phyloP scores from a whole-genome alignment of 225 moss, liverwort and hornwort genomes.

The Pleurozium schreberi region DNA sequence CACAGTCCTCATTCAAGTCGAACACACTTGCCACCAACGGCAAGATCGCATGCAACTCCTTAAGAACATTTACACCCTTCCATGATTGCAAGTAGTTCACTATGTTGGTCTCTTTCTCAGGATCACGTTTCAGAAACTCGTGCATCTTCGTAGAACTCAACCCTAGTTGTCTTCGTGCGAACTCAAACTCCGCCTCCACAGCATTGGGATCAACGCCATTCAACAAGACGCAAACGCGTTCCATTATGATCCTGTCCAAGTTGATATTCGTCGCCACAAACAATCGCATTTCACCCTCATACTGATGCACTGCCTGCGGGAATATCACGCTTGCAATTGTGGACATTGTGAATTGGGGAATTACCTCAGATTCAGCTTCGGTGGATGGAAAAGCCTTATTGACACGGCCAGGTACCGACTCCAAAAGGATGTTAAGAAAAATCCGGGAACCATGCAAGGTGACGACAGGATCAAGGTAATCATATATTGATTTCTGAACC shows the following conservation, averaged over 20 bases:
- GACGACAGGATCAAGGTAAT: slow-evolving; percentile 8
- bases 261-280: slow-evolving; percentile 1
- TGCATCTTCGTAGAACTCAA: slow-evolving; percentile 14
- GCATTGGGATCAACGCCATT: slow-evolving; percentile 3
- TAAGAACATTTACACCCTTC: slow-evolving; percentile 10
- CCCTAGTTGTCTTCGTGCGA: slow-evolving; percentile 15
- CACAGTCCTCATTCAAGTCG: slow-evolving; percentile 18
- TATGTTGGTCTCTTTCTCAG: slow-evolving; percentile 13
- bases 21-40: slow-evolving; percentile 33
- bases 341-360: not conserved
- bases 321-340: slow-evolving; percentile 1
- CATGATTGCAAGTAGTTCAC: slow-evolving; percentile 12
- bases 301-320: slow-evolving; percentile 20
- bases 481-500: slow-evolving; percentile 3
- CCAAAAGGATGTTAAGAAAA: slow-evolving; percentile 26
- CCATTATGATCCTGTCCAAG: slow-evolving; percentile 16
- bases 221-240: slow-evolving; percentile 16
- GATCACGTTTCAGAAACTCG: slow-evolving; percentile 1
- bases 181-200: slow-evolving; percentile 21
- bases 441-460: slow-evolving; percentile 19
- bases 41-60: slow-evolving; percentile 15
- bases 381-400: not conserved
- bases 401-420: not conserved
- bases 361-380: not conserved
- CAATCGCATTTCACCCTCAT: slow-evolving; percentile 8